Evolutionary conservation across 768 basidiomycete species (phyloP), one percentile per base, ranked within the genome.

Genomic region (Boletus pseudo-olivaceus): DNA sequence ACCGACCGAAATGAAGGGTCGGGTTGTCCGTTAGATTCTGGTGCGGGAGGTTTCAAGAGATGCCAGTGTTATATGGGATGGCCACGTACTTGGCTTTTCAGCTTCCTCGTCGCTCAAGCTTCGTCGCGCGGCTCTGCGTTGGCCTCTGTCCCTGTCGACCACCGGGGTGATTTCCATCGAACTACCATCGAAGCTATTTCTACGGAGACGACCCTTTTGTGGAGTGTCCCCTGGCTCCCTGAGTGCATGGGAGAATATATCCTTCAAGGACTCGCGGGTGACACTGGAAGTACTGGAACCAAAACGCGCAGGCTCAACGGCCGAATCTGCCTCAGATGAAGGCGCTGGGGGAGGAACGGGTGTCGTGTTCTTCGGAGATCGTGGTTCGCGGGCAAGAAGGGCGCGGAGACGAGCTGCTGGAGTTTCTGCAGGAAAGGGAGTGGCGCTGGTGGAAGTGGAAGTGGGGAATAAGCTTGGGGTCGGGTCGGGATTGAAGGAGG

Each of bases 21-120:
- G 4, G 68, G 70, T 40, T 61, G 67, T 57, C 57, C 58, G 41
- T 49, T 51, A 30, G 56, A 60, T 56, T 62, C 68, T 71, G 47
- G 48, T 23, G 41, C n/a, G 44, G n/a, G 10, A 46, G 19, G 51
- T 60, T 45, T 23, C 8, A 42, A 49, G 49, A 46, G n/a, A 54
- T 20, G 44, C 15, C 37, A 51, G 40, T 29, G 50, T 50, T 49
- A 55, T 42, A 63, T 33, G 53, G 51, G 33, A 37, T 20, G 49
- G 42, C 1, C 19, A 61, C 84, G 63, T 68, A 88, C 86, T 75
- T 51, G 76, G 62, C 56, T 76, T 77, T 34, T 85, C 85, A 3
- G 72, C 67, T 62, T 88, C 87, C 62, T 88, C 86, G 59, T 88
- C 87, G 61, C 85, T 87, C 59, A 83, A 55, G 62, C 83, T 88